Evolutionary conservation across 2,329 filamentous ascomycete genomes (phyloP), one percentile per base, ranked within the genome.

Genomic region (Aureobasidium sp.): DNA sequence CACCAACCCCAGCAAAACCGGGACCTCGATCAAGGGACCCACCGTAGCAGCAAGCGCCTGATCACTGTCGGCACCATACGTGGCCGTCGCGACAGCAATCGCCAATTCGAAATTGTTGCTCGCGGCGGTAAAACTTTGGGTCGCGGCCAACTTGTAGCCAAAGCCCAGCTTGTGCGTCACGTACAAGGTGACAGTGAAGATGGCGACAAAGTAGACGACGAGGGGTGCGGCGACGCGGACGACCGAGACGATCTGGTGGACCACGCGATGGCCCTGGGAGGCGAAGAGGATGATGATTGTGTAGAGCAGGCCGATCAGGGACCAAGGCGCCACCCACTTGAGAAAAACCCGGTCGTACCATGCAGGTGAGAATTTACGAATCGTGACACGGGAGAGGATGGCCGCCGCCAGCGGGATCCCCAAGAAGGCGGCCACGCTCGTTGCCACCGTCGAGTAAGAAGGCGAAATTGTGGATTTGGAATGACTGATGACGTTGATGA

Each of bases 41-140:
- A 95, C 88, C 0, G 89, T 94, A 6, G 86, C 77, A 1, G 90
- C 88, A 39, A 95, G 72, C 0, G 89, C 89, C 68, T 95, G 83
- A 45, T 90, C 82, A 61, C 86, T 91, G 35, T 85, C 72, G 0
- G 84, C 77, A 0, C 89, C 90, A 69, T 86, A 95, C 0, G 85
- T 85, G 0, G 89, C 85, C 3, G 95, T 83, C 0, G 87, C 87
- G 0, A 95, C 89, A 0, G 89, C 89, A 69, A 95, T 95, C 0
- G 90, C 88, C 21, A 95, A 72, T 71, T 95, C 90, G 63, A 95
- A 95, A 65, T 95, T 95, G 64, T 95, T 95, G 66, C 89, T 95
- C 1, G 88, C 86, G 0, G 88, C 90, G 0, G 88, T 94, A 62
- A 95, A 93, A 64, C 86, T 90, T 69, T 94, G 88, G 2, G 88